Evolutionary conservation across 202 grass and related monocot species (phyloP), one percentile per base, ranked within the genome.

Genomic region (Tripidium arundinaceum): DNA sequence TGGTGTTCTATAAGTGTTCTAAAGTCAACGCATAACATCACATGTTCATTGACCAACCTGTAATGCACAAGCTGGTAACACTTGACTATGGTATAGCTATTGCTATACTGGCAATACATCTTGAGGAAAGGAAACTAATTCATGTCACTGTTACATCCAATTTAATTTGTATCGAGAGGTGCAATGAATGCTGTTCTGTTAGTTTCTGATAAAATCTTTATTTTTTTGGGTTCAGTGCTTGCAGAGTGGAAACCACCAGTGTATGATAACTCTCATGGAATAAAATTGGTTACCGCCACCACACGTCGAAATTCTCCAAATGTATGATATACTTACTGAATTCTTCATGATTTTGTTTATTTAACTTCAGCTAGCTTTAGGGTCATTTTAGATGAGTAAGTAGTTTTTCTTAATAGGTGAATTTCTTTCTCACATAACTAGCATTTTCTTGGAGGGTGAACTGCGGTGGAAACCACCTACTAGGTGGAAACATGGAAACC

Each of bases 181-280:
- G 31, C 72, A 11, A 24, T 55, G 18, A 0, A 18, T 77, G 31
- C 2, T 43, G 55, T 50, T 72, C 66, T 75, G 50, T 49, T 75
- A 68, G 28, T 72, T 72, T 74, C 57, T 72, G 49, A 69, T 62
- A 72, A 65, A 36, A 16, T 39, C n/a, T 76, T 66, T 33, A 42
- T 46, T 76, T 64, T 52, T 38, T 79, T 63, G 33, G 76, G 46
- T 82, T 62, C 76, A 98, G 95, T 98, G 57, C 95, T 98, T 91
- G 95, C 95, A 38, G 95, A 98, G 79, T 98, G 95, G 95, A 98
- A 95, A 83, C 95, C 95, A 77, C 95, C 95, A 84, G 95, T 98
- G 68, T 98, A 98, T 78, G 90, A 98, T 62, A 98, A 98, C 80
- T 92, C 92, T 67, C 86, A 91, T 70, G 95, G 95, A 19, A 95